Percentiles rank a stretch among this genome's conserved stretches.
Evolutionary conservation across 257 asterid genomes (phyloP).

Genomic region (Linderniella brevidens): DNA sequence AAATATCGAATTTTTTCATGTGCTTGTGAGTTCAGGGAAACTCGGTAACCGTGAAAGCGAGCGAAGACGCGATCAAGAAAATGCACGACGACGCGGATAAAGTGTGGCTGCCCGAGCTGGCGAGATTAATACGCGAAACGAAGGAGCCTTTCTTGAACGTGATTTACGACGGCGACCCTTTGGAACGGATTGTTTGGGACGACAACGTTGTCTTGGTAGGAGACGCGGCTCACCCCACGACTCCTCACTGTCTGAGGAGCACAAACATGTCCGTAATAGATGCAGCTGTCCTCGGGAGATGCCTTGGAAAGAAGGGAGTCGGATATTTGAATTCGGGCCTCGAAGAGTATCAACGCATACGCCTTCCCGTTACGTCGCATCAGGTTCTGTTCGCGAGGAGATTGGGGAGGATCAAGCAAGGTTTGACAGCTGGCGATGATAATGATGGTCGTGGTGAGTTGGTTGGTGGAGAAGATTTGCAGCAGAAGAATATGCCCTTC

Average conservation of each 20-base stretch:
- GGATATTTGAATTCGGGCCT: constrained; percentile 31
- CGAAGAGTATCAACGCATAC: constrained; percentile 45
- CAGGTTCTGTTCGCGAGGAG: constrained; percentile 58
- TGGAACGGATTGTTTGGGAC: constrained; percentile 44
- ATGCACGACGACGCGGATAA: constrained; percentile 60
- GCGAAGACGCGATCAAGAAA: constrained; percentile 32
- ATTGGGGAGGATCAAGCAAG: constrained; percentile 67
- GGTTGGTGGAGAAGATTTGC: constrained; percentile 41
- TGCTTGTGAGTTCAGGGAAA: constrained; percentile 31
- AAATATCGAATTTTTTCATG: neutral
- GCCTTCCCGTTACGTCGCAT: constrained; percentile 40
- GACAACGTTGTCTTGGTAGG: constrained; percentile 58
- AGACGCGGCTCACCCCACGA: constrained; percentile 91
- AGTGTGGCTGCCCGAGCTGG: constrained; percentile 53
- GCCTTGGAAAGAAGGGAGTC: constrained; percentile 47
- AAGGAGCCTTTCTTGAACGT: constrained; percentile 62
- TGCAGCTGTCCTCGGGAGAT: constrained; percentile 64
- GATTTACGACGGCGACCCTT: constrained; percentile 64
- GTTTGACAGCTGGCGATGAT: constrained; percentile 17
- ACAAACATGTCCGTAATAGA: constrained; percentile 88
- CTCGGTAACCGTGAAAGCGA: constrained; percentile 71
- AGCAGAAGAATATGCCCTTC: constrained; percentile 63
- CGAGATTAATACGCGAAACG: constrained; percentile 42
- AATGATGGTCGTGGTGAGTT: too few relatives aligned
- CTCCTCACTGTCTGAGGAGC: constrained; percentile 88